Evolutionary conservation across 345 rosid genomes (phyloP), one percentile per base, ranked within the genome.

Genomic region (Streptanthus diversifolius): DNA sequence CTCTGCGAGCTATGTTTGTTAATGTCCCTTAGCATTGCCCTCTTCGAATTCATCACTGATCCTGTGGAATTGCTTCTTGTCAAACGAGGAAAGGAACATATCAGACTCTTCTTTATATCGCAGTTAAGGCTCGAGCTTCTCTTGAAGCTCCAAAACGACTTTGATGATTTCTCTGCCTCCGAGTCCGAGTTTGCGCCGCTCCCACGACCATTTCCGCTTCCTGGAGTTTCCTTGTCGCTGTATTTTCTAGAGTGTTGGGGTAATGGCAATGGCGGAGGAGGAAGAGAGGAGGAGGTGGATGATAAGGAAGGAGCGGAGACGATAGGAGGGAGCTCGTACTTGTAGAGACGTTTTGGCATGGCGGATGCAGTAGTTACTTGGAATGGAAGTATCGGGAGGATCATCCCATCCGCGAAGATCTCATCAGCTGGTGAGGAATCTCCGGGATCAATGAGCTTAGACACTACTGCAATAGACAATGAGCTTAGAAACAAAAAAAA

Each of bases 141-240:
- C 79, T 80, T 85, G 84, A 93, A 85, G 32, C 92, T 84, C 96
- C 97, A 87, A 59, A 90, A 86, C 8, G 93, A 86, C 75, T 80
- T 87, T 8, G 85, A 84, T 25, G 86, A 62, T 39, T 54, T 82
- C 11, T 72, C 80, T 10, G 78, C 85, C 62, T 76, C 86, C 5
- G 35, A 30, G 27, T 74, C 79, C 7, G 70, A 58, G 36, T 53
- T 52, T 3, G 33, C 68, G 12, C 60, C 37, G 37, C 44, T 68
- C 32, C 37, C 68, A 22, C 53, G 30, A 13, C 72, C 56, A 7
- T 60, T 51, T 44, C 72, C 55, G 13, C 22, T 43, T 49, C 66
- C 66, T 1, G 36, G 44, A 48, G 47, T 33, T 32, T 57, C 76
- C 58, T 66, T 73, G 22, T 13, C 43, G 37, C 52, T 47, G 19